These are phyloP conservation scores for Articulospora tetracladia DNA, from an alignment of 495 filamentous ascomycete species.

Conservation along the genomic window DNA sequence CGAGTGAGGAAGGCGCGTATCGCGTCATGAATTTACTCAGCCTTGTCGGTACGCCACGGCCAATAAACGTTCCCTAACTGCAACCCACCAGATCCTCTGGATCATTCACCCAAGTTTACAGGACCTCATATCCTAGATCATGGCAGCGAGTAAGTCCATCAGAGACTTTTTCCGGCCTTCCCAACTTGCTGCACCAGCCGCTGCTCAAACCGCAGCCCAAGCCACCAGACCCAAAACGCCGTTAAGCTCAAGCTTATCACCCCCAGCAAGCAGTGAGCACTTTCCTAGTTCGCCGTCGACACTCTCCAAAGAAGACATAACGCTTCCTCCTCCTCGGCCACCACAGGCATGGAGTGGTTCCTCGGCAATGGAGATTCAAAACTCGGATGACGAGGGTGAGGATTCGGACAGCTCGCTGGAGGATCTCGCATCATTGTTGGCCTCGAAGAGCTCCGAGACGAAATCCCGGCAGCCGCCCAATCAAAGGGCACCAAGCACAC, in stretches of 20 bases:
- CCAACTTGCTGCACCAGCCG: neutral
- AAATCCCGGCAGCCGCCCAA: conserved; percentile 38
- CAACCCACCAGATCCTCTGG: no score
- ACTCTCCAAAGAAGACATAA: neutral
- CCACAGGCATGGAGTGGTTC: neutral
- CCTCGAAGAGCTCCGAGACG: conserved; percentile 34
- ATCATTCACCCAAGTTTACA: no score
- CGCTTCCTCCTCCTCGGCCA: neutral
- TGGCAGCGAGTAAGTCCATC: conserved; percentile 7
- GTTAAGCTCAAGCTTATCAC: conserved; percentile 9
- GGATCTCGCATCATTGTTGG: conserved; percentile 18
- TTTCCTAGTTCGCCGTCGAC: neutral
- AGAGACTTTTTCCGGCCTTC: conserved; percentile 4
- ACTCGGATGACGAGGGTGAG: conserved; percentile 66
- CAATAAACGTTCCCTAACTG: no score
- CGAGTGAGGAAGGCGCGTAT: no score
- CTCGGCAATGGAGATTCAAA: conserved; percentile 38
- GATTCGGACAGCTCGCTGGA: conserved; percentile 42
- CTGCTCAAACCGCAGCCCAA: neutral
- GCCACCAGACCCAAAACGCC: neutral
- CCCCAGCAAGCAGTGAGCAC: conserved; percentile 2
- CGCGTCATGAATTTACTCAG: no score
- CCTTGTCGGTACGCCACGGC: no score
- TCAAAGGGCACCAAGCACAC: conserved; percentile 22
- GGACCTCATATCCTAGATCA: no score